Evolutionary conservation across 768 basidiomycete species (phyloP), one percentile per base, ranked within the genome.

Genomic region (Leccinellum albellum): DNA sequence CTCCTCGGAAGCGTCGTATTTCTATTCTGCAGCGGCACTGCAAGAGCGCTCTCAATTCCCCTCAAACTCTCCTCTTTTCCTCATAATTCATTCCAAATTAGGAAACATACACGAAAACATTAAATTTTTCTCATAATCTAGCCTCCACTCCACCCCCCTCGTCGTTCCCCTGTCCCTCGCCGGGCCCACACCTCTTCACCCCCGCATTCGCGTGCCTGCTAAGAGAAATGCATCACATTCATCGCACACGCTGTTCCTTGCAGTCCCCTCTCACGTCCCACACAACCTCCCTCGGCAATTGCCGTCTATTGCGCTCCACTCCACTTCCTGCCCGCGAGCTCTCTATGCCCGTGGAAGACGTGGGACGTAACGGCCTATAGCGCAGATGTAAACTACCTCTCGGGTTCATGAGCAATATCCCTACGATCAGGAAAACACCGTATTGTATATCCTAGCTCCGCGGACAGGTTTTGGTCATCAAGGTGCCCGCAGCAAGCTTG

Each of bases 1-100:
- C 61, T 68, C 64, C 64, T 64, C 61, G 50, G 61, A 66, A 65
- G 66, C 66, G 67, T 65, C 61, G 63, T 72, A 70, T 70, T 73
- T 64, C 72, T 70, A 70, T 69, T 68, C 68, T 61, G 60, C 64
- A 55, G 52, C 57, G 57, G 57, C 64, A 67, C 64, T 61, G 57
- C 66, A 65, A 57, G 57, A n/a, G n/a, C 37, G 37, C 37, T 37
- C 35, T 17, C 35, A 56, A 28, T 17, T 46, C 26, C 3, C 9
- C 53, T 45, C 2, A 15, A 56, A 28, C 13, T 46, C 26, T 5
- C 9, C 53, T 45, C 2, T 60, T 72, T 71, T 64, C 23, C 54
- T 53, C 57, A 35, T 17, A 64, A 63, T 61, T n/a, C 6, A 17
- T 23, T 4, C 57, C 58, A 58, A 40, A 63, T 28, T 20, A 0